A percentile compares a stretch with the other conserved stretches of the same genome.
These are phyloP conservation scores for Arxiozyma slooffiae DNA, from an alignment of 1,139 yeast genomes.

Conservation along the genomic window DNA sequence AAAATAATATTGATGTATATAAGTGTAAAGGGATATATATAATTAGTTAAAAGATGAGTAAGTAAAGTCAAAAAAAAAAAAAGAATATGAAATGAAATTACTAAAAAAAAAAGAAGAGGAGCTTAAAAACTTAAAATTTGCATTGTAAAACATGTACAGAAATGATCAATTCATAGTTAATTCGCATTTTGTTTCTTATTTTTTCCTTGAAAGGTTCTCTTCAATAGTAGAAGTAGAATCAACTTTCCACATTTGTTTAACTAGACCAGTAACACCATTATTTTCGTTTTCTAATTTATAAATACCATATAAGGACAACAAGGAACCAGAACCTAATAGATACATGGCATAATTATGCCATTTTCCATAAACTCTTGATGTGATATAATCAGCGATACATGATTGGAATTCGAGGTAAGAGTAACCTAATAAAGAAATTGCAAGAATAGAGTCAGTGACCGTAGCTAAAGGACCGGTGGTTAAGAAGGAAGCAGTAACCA, in stretches of 20 bases:
- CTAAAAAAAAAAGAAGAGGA: too few relatives aligned
- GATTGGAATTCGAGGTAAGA: conserved; percentile 64
- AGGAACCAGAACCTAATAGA: conserved; percentile 53
- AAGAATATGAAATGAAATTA: too few relatives aligned
- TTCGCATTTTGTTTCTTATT: too few relatives aligned
- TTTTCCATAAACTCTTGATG: conserved; percentile 59
- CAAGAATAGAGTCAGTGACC: conserved; percentile 47
- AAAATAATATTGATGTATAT: conserved; percentile 1
- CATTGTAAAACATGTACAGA: too few relatives aligned
- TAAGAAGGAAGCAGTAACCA: conserved; percentile 53
- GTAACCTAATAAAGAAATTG: conserved; percentile 50
- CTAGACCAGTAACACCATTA: conserved; percentile 46
- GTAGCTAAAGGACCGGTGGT: conserved; percentile 44
- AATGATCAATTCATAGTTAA: too few relatives aligned
- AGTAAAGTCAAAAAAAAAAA: neutral
- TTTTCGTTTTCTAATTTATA: conserved; percentile 62
- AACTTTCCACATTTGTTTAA: conserved; percentile 8
- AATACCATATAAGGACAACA: conserved; percentile 55
- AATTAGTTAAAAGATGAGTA: too few relatives aligned
- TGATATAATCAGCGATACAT: conserved; percentile 73
- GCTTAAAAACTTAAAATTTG: too few relatives aligned
- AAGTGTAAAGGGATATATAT: neutral
- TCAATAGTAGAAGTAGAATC: neutral
- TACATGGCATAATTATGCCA: conserved; percentile 55
- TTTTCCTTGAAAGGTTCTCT: conserved; percentile 1